These are phyloP conservation scores for Onygena corvina DNA, from an alignment of 2,329 filamentous ascomycete species.

Conservation along the genomic window DNA sequence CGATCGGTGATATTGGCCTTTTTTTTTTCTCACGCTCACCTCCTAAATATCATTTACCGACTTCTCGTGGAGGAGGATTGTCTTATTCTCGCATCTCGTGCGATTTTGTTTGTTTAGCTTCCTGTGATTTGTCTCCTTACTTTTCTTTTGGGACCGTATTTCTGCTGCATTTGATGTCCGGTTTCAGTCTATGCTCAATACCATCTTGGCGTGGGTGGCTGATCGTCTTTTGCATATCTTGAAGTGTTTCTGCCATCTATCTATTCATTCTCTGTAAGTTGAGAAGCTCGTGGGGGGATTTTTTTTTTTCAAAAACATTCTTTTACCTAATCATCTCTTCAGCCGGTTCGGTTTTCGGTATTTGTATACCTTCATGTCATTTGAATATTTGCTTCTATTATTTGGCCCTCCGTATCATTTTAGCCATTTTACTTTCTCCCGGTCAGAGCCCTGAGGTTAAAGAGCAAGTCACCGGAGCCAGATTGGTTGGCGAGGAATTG, in stretches of 20 bases:
- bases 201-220: constrained; percentile 4
- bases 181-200: constrained; percentile 7
- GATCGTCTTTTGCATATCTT: constrained; percentile 2
- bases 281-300: neutral
- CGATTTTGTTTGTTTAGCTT: neutral
- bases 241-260: neutral
- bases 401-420: neutral
- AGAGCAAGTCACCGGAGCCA: neutral
- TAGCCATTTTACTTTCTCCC: neutral
- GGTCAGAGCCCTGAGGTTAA: neutral
- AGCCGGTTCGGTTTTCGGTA: neutral
- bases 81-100: neutral
- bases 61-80: neutral
- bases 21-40: neutral
- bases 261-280: neutral
- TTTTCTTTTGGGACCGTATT: neutral
- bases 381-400: neutral
- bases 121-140: neutral
- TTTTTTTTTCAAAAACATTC: neutral
- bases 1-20: neutral
- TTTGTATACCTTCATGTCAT: constrained; percentile 1
- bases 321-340: neutral
- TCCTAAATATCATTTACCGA: neutral
- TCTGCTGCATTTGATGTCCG: constrained; percentile 1
- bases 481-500: neutral